Base-by-base conservation (phyloP, 2,329 filamentous ascomycete genomes). In the Rosellinia necatrix region DNA sequence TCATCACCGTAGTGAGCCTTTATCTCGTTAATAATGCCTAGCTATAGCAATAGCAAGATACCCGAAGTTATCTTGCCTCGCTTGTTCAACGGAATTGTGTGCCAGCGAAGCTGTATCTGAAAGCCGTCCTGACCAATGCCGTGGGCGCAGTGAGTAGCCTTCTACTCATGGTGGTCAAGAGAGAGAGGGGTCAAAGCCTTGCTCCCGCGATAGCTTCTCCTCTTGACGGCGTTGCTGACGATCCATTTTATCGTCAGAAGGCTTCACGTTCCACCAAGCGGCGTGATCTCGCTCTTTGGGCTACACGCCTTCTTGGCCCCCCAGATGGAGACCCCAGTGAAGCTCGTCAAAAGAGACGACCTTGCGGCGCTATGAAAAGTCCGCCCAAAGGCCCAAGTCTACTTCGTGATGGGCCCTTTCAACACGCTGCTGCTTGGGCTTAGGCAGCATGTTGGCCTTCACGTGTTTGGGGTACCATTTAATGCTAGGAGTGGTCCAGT, bases 401-500 rank as follows among this genome's bases (percentile, higher is more conserved):
- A 30, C 27, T 12, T 30, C 12, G 6, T 12, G 27, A 6, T 30
- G 27, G 27, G 27, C 27, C 27, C 27, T 30, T 30, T 30, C 27
- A 30, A 30, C 27, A 12, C 27, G 27, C 27, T 30, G 27, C 27
- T 30, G 27, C 27, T 30, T 30, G 27, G 27, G 12, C 27, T 30
- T 30, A 12, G 27, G 27, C 27, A 30, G 27, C 27, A 30, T 6
- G 27, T 12, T 30, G 12, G 27, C 27, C 12, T 30, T 30, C 27
- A 30, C 27, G 27, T 30, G 27, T 30, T 30, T 12, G 27, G 27
- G 27, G 27, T 30, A 12, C 27, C 27, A 30, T 30, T 30, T 30
- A 38, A 38, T 38, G 35, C 35, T 21, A 30, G 27, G 17, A 44
- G 27, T 44, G 41, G 41, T 44, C 15, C 27, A 44, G 25, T 44